phyloP scores from a whole-genome alignment of 495 filamentous ascomycete genomes.

The Chaetomium fimeti region DNA sequence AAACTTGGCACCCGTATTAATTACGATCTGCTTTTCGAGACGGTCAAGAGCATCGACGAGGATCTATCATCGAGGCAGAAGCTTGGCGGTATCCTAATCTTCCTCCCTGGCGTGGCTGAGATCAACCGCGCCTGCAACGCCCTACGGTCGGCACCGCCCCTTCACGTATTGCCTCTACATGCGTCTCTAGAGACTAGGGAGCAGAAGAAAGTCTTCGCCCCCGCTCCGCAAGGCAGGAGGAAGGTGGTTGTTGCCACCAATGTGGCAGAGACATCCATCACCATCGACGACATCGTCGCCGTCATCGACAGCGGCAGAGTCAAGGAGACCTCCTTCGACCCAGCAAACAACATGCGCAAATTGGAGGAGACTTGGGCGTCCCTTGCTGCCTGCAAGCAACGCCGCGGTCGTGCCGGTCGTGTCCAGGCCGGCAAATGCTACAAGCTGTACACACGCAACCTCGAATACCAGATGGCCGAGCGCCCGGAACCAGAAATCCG shows the following conservation, averaged over 20 bases:
- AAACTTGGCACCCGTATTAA: constrained; percentile 84
- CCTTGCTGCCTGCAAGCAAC: constrained; percentile 89
- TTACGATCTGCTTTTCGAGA: constrained; percentile 80
- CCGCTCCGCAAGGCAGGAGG: constrained; percentile 71
- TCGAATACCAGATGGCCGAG: constrained; percentile 82
- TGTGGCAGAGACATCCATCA: constrained; percentile 97
- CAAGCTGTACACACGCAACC: constrained; percentile 85
- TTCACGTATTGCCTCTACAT: constrained; percentile 84
- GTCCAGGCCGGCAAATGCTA: constrained; percentile 90
- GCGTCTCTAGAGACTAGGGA: constrained; percentile 85
- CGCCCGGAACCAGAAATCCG: constrained; percentile 92
- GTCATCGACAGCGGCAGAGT: constrained; percentile 94
- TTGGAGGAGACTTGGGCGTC: constrained; percentile 96
- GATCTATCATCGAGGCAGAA: constrained; percentile 58
- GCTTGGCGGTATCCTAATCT: constrained; percentile 87
- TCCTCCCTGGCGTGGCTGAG: constrained; percentile 82
- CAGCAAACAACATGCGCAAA: constrained; percentile 88
- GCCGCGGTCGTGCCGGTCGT: constrained; percentile 91
- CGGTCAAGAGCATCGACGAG: constrained; percentile 74
- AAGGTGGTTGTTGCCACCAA: constrained; percentile 95
- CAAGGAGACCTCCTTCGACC: constrained; percentile 94
- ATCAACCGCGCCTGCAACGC: constrained; percentile 78
- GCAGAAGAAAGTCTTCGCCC: constrained; percentile 80
- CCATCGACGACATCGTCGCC: constrained; percentile 93
- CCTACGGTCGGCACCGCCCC: constrained; percentile 64